Evolutionary conservation across 805 yeast species (phyloP), one percentile per base, ranked within the genome.

Genomic region (Sungouiozyma ichnusensis): DNA sequence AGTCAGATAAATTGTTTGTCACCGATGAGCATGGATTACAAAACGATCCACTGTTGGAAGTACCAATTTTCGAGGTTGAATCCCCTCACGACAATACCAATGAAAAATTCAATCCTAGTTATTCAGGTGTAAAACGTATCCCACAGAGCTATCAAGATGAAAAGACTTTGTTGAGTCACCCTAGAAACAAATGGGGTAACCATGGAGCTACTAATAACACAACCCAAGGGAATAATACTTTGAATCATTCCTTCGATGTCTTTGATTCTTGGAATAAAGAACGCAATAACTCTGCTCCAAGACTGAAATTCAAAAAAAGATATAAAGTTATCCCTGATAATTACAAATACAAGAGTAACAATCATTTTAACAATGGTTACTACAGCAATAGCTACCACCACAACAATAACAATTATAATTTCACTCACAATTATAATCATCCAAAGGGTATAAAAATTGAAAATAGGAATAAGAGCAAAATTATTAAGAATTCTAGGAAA

Each of bases 401-500:
- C 32, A 19, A 39, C 20, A 39, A 32, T 16, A 39, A 36, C 20
- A 43, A 33, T 29, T 32, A 33, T 11, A 41, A 36, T n/a, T 13
- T 20, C 17, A 42, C 40, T 27, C 40, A 47, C 37, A 44, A 46
- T 35, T 20, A 37, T 24, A 40, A 51, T 20, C 44, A 48, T 40
- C 45, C 56, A 27, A 54, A 49, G 40, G 56, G 60, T 1, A 56
- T 60, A 39, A 53, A 53, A 31, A 59, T 58, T 41, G 46, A 50
- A 35, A 44, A 48, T 37, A 50, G 49, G 20, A 48, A 48, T 16
- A 52, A 49, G 20, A 51, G 52, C 42, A 58, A 56, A 38, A 50
- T 50, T 37, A 51, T 57, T 36, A 62, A 51, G 44, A 49, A 54
- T 48, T 65, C 74, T 17, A 64, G 81, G 44, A 73, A 76, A 50